phyloP scores from a whole-genome alignment of 2,329 filamentous ascomycete genomes.

The Didymella segeticola region DNA sequence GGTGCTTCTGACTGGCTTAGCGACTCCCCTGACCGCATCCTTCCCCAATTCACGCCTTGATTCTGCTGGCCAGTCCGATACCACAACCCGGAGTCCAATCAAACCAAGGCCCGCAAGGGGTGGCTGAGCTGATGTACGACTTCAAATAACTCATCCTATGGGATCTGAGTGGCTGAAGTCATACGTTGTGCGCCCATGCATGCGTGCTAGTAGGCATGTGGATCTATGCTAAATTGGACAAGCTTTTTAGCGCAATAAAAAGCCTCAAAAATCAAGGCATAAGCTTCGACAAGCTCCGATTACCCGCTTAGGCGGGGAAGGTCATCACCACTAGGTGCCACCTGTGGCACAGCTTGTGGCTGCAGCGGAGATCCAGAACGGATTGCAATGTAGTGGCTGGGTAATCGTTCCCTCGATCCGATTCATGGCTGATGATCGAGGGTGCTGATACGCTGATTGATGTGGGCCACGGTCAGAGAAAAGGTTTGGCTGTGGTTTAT shows the following conservation, averaged over 20 bases:
- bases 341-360: slow-evolving; percentile 14
- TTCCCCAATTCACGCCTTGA: slow-evolving; percentile 4
- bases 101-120: slow-evolving; percentile 4
- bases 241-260: slow-evolving; percentile 38
- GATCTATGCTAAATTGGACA: slow-evolving; percentile 26
- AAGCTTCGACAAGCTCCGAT: slow-evolving; percentile 39
- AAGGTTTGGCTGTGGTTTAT: neutral
- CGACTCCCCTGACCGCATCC: slow-evolving; percentile 21
- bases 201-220: slow-evolving; percentile 17
- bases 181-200: neutral
- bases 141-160: neutral
- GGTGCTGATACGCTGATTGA: too few relatives aligned
- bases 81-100: slow-evolving; percentile 2
- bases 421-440: neutral
- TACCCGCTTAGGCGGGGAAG: slow-evolving; percentile 36
- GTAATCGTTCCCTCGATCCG: neutral
- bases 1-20: slow-evolving; percentile 20
- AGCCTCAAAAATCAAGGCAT: slow-evolving; percentile 30
- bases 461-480: neutral
- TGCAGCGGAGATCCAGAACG: slow-evolving; percentile 6
- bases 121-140: slow-evolving; percentile 21
- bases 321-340: neutral
- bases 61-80: neutral
- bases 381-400: slow-evolving; percentile 25
- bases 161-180: neutral